Percentiles rank a stretch among this genome's conserved stretches.
Conservation (phyloP, 2,329 filamentous ascomycete species). For the Hansfordia pulvinata region DNA sequence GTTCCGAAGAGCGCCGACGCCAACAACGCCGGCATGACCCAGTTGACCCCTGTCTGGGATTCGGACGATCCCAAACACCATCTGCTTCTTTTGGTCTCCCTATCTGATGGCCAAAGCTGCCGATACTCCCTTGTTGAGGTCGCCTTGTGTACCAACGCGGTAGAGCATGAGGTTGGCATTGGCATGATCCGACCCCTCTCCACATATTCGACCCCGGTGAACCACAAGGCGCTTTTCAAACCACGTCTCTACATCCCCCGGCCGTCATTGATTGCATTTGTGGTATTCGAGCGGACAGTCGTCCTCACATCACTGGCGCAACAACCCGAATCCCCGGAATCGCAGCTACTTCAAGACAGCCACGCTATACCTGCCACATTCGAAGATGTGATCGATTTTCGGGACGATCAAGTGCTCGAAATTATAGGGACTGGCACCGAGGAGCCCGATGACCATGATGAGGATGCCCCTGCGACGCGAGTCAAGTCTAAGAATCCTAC, state of each 20-base stretch:
- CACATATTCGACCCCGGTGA: slow-evolving; percentile 43
- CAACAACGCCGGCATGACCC: slow-evolving; percentile 35
- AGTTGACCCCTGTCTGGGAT: too few species aligned
- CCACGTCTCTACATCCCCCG: slow-evolving; percentile 66
- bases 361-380: slow-evolving; percentile 53
- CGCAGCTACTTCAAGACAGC: slow-evolving; percentile 58
- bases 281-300: slow-evolving; percentile 67
- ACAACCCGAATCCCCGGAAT: slow-evolving; percentile 57
- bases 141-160: slow-evolving; percentile 37
- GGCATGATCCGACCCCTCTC: slow-evolving; percentile 55
- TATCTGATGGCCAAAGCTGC: slow-evolving; percentile 35
- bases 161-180: slow-evolving; percentile 29
- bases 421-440: slow-evolving; percentile 52
- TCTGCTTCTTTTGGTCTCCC: slow-evolving; percentile 46
- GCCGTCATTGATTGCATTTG: slow-evolving; percentile 67
- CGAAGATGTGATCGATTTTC: slow-evolving; percentile 78
- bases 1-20: slow-evolving; percentile 37
- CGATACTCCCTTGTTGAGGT: slow-evolving; percentile 69
- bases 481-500: slow-evolving; percentile 48
- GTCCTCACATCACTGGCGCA: slow-evolving; percentile 62
- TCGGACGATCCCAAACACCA: slow-evolving; percentile 40
- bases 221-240: slow-evolving; percentile 25
- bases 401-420: slow-evolving; percentile 48
- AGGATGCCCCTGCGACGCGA: slow-evolving; percentile 35
- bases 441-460: slow-evolving; percentile 32